phyloP scores from a whole-genome alignment of 2,329 filamentous ascomycete species.

The Torrubiella hemipterigena region DNA sequence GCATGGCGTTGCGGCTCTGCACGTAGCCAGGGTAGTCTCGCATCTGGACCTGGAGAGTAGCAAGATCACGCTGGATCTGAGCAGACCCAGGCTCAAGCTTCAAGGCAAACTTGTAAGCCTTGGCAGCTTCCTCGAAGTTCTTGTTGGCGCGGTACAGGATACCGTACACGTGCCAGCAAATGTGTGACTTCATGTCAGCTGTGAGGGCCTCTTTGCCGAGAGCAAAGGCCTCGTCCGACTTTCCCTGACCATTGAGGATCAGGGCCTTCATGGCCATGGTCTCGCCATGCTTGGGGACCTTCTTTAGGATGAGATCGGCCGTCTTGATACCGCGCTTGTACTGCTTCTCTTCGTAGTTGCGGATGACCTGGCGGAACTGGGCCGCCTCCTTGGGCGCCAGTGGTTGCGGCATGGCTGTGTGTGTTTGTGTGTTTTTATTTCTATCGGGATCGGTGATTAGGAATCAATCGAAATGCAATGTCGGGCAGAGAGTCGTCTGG shows the following conservation, averaged over 20 bases:
- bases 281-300: slow-evolving; percentile 91
- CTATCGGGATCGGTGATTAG: background rate
- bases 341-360: slow-evolving; percentile 95
- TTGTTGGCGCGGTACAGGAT: slow-evolving; percentile 86
- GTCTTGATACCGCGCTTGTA: slow-evolving; percentile 92
- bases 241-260: slow-evolving; percentile 85
- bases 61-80: slow-evolving; percentile 89
- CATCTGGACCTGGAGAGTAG: slow-evolving; percentile 90
- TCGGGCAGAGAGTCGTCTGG: no score
- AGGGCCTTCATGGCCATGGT: slow-evolving; percentile 98
- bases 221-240: slow-evolving; percentile 86
- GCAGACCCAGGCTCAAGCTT: slow-evolving; percentile 85
- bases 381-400: slow-evolving; percentile 80
- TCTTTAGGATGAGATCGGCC: slow-evolving; percentile 91
- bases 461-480: background rate
- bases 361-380: slow-evolving; percentile 89
- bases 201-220: slow-evolving; percentile 86
- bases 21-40: slow-evolving; percentile 91
- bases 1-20: slow-evolving; percentile 76
- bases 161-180: slow-evolving; percentile 99
- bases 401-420: slow-evolving; percentile 62
- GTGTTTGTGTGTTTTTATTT: no score
- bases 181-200: slow-evolving; percentile 97
- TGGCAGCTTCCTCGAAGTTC: slow-evolving; percentile 98
- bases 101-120: slow-evolving; percentile 95